phyloP scores from a whole-genome alignment of 2,329 filamentous ascomycete genomes.

The Lasiodiplodia theobromae region DNA sequence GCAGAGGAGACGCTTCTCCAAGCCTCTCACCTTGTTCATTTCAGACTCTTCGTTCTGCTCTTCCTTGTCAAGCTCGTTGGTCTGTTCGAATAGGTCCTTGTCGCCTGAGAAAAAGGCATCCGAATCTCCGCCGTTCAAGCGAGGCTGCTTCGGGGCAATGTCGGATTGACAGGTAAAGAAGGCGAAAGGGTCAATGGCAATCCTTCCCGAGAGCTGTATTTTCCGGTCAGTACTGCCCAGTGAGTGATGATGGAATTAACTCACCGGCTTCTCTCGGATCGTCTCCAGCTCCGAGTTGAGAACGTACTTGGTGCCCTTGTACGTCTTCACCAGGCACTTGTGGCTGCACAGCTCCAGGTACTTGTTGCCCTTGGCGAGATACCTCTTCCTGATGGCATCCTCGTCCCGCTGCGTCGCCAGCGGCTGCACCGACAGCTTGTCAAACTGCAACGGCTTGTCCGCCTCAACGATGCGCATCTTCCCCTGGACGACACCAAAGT shows the following conservation, averaged over 20 bases:
- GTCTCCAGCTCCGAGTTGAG: background rate
- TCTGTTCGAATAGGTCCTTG: background rate
- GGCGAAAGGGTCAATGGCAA: background rate
- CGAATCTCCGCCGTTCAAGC: background rate
- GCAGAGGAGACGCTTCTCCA: conserved; percentile 31
- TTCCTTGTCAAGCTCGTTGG: conserved; percentile 33
- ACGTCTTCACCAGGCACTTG: background rate
- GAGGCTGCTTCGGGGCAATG: background rate
- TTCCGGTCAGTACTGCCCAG: background rate
- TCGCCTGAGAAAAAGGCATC: background rate
- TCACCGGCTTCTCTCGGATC: background rate
- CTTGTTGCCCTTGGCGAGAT: background rate
- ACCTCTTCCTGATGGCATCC: background rate
- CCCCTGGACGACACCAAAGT: conserved; percentile 38
- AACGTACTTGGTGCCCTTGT: background rate
- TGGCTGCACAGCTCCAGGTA: background rate
- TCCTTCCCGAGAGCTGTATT: background rate
- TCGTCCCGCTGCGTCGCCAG: background rate
- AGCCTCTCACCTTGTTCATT: conserved; percentile 43
- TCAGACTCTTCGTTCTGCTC: conserved; percentile 38
- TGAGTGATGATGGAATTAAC: background rate
- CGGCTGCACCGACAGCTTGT: background rate
- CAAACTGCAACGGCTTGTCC: background rate
- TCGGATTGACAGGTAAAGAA: conserved; percentile 1
- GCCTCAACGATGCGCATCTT: background rate